These are phyloP conservation scores for Cupressus sempervirens DNA, from an alignment of 75 land plant genomes.

Conservation along the genomic window DNA sequence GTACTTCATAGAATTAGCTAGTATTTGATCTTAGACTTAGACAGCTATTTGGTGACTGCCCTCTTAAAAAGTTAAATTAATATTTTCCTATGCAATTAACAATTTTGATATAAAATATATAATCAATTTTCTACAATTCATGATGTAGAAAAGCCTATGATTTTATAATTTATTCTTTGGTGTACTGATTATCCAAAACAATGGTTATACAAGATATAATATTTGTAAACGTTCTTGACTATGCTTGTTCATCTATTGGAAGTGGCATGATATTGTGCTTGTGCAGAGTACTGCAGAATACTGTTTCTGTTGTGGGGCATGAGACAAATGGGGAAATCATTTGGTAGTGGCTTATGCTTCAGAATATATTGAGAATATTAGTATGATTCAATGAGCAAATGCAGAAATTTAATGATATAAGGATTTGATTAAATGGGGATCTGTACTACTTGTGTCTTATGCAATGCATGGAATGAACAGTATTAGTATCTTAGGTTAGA, in stretches of 20 bases:
- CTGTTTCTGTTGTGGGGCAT: neutral
- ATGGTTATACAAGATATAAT: neutral
- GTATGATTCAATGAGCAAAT: neutral
- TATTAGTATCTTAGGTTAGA: neutral
- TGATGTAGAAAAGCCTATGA: neutral
- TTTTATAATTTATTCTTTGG: neutral
- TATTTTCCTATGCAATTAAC: too few relatives aligned
- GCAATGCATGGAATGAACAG: neutral
- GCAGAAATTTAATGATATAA: neutral
- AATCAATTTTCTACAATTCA: too few relatives aligned
- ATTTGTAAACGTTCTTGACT: neutral
- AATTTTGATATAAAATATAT: too few relatives aligned
- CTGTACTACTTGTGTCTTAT: neutral
- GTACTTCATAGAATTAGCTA: too few relatives aligned
- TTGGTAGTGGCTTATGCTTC: neutral
- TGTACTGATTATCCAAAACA: neutral
- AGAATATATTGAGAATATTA: neutral
- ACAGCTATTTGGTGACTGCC: too few relatives aligned
- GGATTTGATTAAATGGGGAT: neutral
- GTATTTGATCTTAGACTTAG: too few relatives aligned
- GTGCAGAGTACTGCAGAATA: neutral
- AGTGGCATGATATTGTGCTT: neutral
- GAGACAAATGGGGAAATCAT: neutral
- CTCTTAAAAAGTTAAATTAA: too few relatives aligned
- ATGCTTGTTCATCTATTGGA: neutral